A percentile compares a stretch with the other conserved stretches of the same genome.
Evolutionary conservation across 2,329 filamentous ascomycete genomes (phyloP).

Genomic region (Epichloe coenophiala): DNA sequence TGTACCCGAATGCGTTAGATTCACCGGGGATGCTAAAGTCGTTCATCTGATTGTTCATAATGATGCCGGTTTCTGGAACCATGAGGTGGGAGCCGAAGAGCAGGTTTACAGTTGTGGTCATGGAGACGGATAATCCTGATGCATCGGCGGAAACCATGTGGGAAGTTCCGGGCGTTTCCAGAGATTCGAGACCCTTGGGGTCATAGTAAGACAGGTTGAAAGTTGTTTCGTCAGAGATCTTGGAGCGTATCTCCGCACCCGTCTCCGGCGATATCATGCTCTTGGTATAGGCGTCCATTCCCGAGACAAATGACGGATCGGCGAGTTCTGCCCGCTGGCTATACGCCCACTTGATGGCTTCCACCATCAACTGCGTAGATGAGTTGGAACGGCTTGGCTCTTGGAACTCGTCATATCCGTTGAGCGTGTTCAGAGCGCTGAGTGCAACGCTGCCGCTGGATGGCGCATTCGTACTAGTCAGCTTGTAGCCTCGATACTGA

Average conservation of each 20-base stretch:
- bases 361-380: slow-evolving; percentile 67
- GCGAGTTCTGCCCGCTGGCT: slow-evolving; percentile 60
- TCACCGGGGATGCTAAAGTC: slow-evolving; percentile 67
- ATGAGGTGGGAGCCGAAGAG: slow-evolving; percentile 65
- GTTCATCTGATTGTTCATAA: slow-evolving; percentile 52
- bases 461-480: slow-evolving; percentile 56
- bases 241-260: slow-evolving; percentile 37
- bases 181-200: slow-evolving; percentile 30
- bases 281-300: slow-evolving; percentile 48
- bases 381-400: slow-evolving; percentile 37
- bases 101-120: slow-evolving; percentile 73
- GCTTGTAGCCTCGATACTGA: slow-evolving; percentile 54
- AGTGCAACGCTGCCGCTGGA: slow-evolving; percentile 60
- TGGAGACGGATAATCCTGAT: slow-evolving; percentile 56
- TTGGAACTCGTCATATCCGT: slow-evolving; percentile 55
- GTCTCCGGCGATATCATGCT: slow-evolving; percentile 48
- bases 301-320: slow-evolving; percentile 56
- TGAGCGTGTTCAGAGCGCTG: slow-evolving; percentile 59
- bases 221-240: slow-evolving; percentile 28
- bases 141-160: slow-evolving; percentile 56
- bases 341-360: slow-evolving; percentile 74
- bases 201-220: slow-evolving; percentile 29
- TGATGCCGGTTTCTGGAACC: slow-evolving; percentile 69
- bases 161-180: slow-evolving; percentile 53
- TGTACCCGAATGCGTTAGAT: slow-evolving; percentile 64